Conservation (phyloP, 2,329 filamentous ascomycete species). For the Alternaria brassicicola region DNA sequence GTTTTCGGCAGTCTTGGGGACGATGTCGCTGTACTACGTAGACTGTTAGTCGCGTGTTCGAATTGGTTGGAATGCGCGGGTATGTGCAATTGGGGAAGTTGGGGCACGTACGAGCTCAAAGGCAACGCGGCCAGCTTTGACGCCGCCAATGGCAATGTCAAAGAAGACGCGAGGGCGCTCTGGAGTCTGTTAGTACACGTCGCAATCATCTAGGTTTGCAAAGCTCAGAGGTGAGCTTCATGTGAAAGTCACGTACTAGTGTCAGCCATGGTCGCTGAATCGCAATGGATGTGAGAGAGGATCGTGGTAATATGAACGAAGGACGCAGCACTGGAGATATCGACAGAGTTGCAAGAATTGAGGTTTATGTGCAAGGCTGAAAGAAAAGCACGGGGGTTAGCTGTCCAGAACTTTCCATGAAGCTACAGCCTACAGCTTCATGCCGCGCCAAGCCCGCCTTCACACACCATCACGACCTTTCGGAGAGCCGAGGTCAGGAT, state of each 20-base stretch:
- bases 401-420: constrained; percentile 46
- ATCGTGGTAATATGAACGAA: background rate
- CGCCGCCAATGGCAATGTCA: constrained; percentile 81
- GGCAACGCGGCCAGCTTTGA: constrained; percentile 75
- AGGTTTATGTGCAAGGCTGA: constrained; percentile 25
- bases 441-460: constrained; percentile 31
- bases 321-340: background rate
- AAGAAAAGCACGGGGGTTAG: constrained; percentile 28
- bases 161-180: constrained; percentile 86
- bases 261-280: constrained; percentile 33
- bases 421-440: constrained; percentile 24
- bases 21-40: constrained; percentile 57
- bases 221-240: background rate
- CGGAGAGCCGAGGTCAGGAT: background rate
- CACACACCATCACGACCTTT: constrained; percentile 8
- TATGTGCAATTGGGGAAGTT: background rate
- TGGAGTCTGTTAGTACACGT: constrained; percentile 31
- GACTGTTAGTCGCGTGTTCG: constrained; percentile 9
- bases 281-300: background rate
- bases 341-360: background rate
- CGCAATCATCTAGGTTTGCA: background rate
- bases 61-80: background rate
- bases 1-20: constrained; percentile 95
- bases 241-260: constrained; percentile 24
- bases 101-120: constrained; percentile 75